Evolutionary conservation across 331 rosid species (phyloP), one percentile per base, ranked within the genome.

Genomic region (Acacia concinna): DNA sequence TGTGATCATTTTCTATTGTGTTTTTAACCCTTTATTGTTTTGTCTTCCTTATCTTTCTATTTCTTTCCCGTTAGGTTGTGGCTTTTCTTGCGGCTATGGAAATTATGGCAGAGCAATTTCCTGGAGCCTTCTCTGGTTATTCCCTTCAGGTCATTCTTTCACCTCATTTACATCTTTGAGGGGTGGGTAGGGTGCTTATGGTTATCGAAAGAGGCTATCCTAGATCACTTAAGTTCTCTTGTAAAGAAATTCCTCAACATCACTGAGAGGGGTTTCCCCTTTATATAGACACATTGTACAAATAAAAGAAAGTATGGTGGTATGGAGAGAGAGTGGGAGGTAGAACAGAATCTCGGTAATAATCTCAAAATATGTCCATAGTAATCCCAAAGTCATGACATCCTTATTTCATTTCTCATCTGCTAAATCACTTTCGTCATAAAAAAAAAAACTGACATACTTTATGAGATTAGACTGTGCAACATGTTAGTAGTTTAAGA

Each of bases 21-120:
- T 70, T 70, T 60, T 70, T 72, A 32, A 25, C 71, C 21, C 32
- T 47, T 37, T 6, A 12, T 74, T 52, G 73, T 41, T 81, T 65
- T 75, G 78, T 63, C 49, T 79, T 79, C 79, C 59, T 34, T 70
- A 84, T 75, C 68, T 76, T 82, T 75, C 57, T 74, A 60, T 38
- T 51, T 59, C 37, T 67, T 76, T 35, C 47, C 75, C 66, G 73
- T 73, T 81, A 93, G 99, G 99, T 93, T 57, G 99, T 95, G 74
- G 97, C 98, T 57, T 93, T 93, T 88, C 97, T 95, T 74, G 97
- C 98, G n/a, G 96, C 99, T 13, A 93, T 95, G 97, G 98, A 95
- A 79, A 90, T 91, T 43, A 90, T 95, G 98, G 93, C 93, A 31
- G 90, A 89, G 86, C 93, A 90, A 77, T 92, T 90, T 84, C 97